Base-by-base conservation (phyloP, 2,329 filamentous ascomycete genomes). In the Colletotrichum theobromicola region DNA sequence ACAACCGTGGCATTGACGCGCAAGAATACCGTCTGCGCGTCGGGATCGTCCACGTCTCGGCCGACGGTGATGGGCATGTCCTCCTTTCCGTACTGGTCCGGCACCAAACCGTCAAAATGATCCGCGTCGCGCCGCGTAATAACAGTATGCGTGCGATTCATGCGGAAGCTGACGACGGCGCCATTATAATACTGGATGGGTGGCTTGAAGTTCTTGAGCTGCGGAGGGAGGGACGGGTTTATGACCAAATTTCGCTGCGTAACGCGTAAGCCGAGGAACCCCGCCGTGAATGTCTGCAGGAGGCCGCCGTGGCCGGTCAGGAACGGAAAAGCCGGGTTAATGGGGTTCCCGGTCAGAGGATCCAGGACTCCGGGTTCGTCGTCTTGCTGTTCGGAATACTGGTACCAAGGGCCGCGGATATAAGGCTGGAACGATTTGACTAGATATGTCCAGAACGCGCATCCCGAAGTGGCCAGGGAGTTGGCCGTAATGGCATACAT, bases 301-400 rank as follows among this genome's bases (percentile, higher is more conserved):
- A 91, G 89, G 58, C 93, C 93, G 18, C 93, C 93, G 79, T 93
- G 90, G 10, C 93, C 93, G 0, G 93, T 94, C 35, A 94, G 83
- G 84, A 94, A 94, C 0, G 93, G 93, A 78, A 89, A 94, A 0
- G 93, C 93, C 0, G 93, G 92, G 74, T 94, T 91, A 1, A 91
- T 92, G 37, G 91, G 91, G 64, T 67, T 67, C 46, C 64, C 64
- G 8, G 64, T 67, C 28, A 67, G 50, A 10, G 64, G 64, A 21
- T 92, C 92, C 72, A 93, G 93, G 2, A 83, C 81, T 24, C 84
- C 85, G 62, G 85, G 87, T 73, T 93, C 86, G 79, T 94, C 93
- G 34, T 90, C 81, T 62, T 93, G 84, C 79, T 94, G 92, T 79
- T 94, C 93, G 0, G 92, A 93, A 79, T 93, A 91, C 77, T 94